Evolutionary conservation across 73 alveolate species (phyloP).

Genomic region (Effrenium voratum): DNA sequence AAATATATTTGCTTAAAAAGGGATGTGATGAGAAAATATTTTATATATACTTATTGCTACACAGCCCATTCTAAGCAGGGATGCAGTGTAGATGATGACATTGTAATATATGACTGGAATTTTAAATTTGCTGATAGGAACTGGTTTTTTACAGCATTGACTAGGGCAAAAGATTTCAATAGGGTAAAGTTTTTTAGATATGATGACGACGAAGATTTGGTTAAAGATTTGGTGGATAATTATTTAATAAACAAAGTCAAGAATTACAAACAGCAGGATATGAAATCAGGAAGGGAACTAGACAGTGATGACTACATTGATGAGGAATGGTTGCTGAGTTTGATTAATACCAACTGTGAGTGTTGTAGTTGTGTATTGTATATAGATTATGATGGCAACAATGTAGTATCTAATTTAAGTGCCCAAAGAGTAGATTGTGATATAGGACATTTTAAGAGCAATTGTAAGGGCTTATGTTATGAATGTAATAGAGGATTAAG

Average conservation of each 20-base stretch:
- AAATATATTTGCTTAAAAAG: neutral
- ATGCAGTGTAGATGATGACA: neutral
- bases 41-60: neutral
- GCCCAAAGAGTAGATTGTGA: neutral
- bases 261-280: neutral
- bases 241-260: too few species aligned
- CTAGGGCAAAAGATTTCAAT: neutral
- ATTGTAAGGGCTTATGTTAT: neutral
- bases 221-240: neutral
- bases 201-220: neutral
- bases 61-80: conserved; percentile 12
- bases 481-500: neutral
- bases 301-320: neutral
- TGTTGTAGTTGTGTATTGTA: neutral
- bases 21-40: neutral
- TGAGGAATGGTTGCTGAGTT: neutral
- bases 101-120: conserved; percentile 15
- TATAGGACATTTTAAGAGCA: neutral
- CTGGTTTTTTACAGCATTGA: neutral
- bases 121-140: neutral
- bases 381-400: neutral
- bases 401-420: neutral
- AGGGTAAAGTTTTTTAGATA: neutral
- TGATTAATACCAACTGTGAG: neutral
- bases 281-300: neutral